Evolutionary conservation across 306 rosid genomes (phyloP), one percentile per base, ranked within the genome.

Genomic region (Potentilla sterilis): DNA sequence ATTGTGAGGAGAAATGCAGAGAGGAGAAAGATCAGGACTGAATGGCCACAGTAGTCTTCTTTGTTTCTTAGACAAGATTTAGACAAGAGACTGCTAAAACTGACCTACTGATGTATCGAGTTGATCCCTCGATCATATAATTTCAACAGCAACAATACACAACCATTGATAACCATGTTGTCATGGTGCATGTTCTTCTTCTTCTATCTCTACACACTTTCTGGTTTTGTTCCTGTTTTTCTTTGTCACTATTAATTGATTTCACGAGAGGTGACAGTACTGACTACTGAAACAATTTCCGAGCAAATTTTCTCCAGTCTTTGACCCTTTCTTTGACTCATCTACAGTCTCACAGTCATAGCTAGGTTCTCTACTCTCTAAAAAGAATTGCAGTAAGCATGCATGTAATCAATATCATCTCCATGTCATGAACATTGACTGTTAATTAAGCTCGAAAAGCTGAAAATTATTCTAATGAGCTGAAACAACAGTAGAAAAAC

Each of bases 171-270:
- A 10, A 18, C 37, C 35, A 32, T 12, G 9, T 9, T 59, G 44
- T 46, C 42, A 57, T 57, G 40, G 64, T 55, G 24, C 69, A 64
- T 64, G 68, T 40, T 73, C 68, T 73, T 73, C 55, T 65, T 38
- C 69, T 32, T 4, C 28, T 12, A 40, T 14, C 28, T 10, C 65
- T 18, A 32, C 12, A 32, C 12, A 12, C 10, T 73, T 16, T 48
- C 55, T 18, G 28, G 35, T 22, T 14, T 18, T 41, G 44, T 22
- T 58, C 22, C n/a, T 28, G 34, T 43, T 74, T 58, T 61, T 37
- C 68, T 32, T 28, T 43, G 37, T 61, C 69, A 59, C 40, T 54
- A 58, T 61, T 74, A 3, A 44, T 59, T 43, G 69, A 61, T 58
- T 61, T 48, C 77, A 74, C 46, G 46, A 74, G 46, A 35, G 15